Evolutionary conservation across 1,139 yeast species (phyloP), one percentile per base, ranked within the genome.

Genomic region (Spencermartinsiella ligniputridi): DNA sequence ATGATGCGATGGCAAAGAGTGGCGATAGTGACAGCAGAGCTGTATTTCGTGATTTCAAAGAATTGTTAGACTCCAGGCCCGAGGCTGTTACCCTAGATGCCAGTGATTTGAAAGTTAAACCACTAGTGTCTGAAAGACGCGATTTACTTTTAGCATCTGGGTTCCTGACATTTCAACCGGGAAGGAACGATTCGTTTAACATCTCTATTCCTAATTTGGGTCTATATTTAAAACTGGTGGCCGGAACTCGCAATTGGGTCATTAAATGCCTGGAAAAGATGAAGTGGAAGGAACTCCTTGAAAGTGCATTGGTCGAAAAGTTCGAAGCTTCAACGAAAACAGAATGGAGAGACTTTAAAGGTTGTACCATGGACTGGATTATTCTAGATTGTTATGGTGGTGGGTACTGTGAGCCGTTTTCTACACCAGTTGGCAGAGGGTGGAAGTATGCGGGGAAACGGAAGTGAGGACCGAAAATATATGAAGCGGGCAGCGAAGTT

Each of bases 351-450:
- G 83, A 82, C 3, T 76, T 78, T 51, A 73, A 75, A 47, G 92
- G 90, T 0, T 67, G 76, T 40, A 76, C 72, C 46, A 61, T 84
- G 29, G 69, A 72, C 41, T 84, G 89, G 89, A 66, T 76, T 0
- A 57, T 85, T 38, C 81, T 83, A 19, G 83, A 80, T 51, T 74
- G 81, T 39, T 69, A 77, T 45, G 94, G 94, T 0, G 71, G 78
- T n/a, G 94, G 94, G 0, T 67, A 75, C 35, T 62, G 79, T 2
- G 92, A 83, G 55, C 81, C 80, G 4, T 81, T 81, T 54, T 70
- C 71, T 37, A 81, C 90, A 0, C 86, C 88, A 0, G 82, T 78
- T 1, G 90, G 90, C 0, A 64, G 80, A 41, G 87, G 87, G 0
- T 81, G 86, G 81, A 74, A 75, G 57, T 62, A 80, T 39, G 80